A percentile compares a stretch with the other conserved stretches of the same genome.
Conservation (phyloP, 106 monocot species). For the Hemerocallis citrina region DNA sequence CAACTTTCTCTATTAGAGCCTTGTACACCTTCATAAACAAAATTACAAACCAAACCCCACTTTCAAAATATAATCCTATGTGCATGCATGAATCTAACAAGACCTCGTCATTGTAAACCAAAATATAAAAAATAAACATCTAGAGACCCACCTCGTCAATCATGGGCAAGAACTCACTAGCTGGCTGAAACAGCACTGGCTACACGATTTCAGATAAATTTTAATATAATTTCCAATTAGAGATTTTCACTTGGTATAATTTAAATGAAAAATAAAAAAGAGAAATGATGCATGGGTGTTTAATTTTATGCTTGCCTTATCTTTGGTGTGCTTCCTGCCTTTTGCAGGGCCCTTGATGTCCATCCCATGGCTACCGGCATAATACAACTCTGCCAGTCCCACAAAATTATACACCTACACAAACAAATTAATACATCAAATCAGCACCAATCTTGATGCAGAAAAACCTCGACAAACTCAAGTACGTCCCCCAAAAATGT, state of each 20-base stretch:
- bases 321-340: neutral
- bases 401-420: slow-evolving; percentile 13
- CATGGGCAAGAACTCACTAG: slow-evolving; percentile 42
- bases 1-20: slow-evolving; percentile 39
- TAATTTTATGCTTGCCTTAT: neutral
- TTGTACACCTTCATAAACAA: slow-evolving; percentile 37
- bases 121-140: neutral
- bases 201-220: no score
- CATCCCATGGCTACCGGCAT: slow-evolving; percentile 22
- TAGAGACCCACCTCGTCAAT: slow-evolving; percentile 30
- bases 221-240: no score
- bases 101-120: neutral
- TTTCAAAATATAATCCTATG: neutral
- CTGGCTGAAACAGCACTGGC: slow-evolving; percentile 38
- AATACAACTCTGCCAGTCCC: slow-evolving; percentile 13
- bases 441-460: neutral
- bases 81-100: neutral
- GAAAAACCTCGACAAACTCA: neutral
- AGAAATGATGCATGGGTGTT: neutral
- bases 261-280: no score
- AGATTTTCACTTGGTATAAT: no score
- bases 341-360: slow-evolving; percentile 9
- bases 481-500: no score
- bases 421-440: neutral
- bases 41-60: neutral